These are phyloP conservation scores for Aureobasidium uvarum DNA, from an alignment of 2,329 filamentous ascomycete species.

Conservation along the genomic window DNA sequence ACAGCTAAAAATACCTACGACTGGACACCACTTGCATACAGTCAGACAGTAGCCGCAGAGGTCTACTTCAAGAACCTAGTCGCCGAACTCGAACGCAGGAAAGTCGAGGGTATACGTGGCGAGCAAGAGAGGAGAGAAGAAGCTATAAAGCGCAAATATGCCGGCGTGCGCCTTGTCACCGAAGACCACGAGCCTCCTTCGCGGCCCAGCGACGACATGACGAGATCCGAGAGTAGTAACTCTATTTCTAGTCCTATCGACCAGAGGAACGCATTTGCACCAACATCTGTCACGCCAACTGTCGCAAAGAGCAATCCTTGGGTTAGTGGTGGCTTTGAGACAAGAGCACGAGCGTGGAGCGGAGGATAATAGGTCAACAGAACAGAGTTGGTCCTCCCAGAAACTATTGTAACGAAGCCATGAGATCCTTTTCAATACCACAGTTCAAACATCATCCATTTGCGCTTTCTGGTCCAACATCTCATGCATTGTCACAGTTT, in stretches of 20 bases:
- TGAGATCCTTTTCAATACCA: slow-evolving; percentile 3
- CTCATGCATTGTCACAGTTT: too few species aligned
- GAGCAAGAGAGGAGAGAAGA: slow-evolving; percentile 25
- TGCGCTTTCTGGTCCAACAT: neutral
- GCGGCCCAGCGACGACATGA: slow-evolving; percentile 17
- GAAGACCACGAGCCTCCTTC: slow-evolving; percentile 24
- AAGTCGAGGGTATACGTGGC: slow-evolving; percentile 35
- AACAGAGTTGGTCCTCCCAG: neutral
- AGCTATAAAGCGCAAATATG: slow-evolving; percentile 27
- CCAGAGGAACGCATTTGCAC: slow-evolving; percentile 2
- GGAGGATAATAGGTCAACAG: neutral
- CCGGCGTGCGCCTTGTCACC: slow-evolving; percentile 28
- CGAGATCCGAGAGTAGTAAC: slow-evolving; percentile 20
- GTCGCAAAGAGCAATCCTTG: slow-evolving; percentile 16
- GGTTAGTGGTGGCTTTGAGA: slow-evolving; percentile 11
- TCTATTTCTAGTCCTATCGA: slow-evolving; percentile 24
- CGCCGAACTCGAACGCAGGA: slow-evolving; percentile 65
- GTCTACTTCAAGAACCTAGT: slow-evolving; percentile 79
- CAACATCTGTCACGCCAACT: slow-evolving; percentile 3
- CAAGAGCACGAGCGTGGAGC: slow-evolving; percentile 23
- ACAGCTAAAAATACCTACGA: slow-evolving; percentile 70
- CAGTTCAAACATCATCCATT: neutral
- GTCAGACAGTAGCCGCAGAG: slow-evolving; percentile 76
- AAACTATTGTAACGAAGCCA: slow-evolving; percentile 1
- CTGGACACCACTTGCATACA: slow-evolving; percentile 83